Percentiles rank a stretch among this genome's conserved stretches.
These are phyloP conservation scores for Sanghuangporus sanghuang DNA, from an alignment of 1,284 basidiomycete genomes.

Conservation along the genomic window DNA sequence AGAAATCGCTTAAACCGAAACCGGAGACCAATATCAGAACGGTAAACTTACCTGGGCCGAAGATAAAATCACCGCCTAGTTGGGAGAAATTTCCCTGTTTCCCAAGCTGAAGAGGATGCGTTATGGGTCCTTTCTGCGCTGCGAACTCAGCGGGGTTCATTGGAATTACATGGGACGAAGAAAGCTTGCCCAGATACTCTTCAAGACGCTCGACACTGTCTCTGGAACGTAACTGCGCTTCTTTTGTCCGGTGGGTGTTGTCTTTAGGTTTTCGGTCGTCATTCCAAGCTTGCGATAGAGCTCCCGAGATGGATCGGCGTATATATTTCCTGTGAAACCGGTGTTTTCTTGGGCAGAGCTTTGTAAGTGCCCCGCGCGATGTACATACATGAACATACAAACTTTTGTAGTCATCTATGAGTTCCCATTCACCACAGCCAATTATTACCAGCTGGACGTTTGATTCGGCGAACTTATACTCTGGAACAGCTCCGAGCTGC, in stretches of 20 bases:
- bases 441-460: constrained; percentile 45
- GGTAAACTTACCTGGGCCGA: constrained; percentile 42
- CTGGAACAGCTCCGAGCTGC: constrained; percentile 40
- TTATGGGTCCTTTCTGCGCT: constrained; percentile 38
- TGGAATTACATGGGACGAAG: background rate
- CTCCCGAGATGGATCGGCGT: constrained; percentile 51
- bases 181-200: constrained; percentile 43
- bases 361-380: background rate
- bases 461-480: constrained; percentile 39
- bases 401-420: constrained; percentile 53
- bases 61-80: constrained; percentile 57
- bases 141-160: background rate
- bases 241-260: constrained; percentile 40
- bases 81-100: constrained; percentile 58
- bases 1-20: background rate
- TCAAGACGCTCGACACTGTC: constrained; percentile 29
- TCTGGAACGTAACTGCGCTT: constrained; percentile 43
- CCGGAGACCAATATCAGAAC: background rate
- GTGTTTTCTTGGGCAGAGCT: constrained; percentile 35
- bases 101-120: constrained; percentile 38
- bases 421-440: constrained; percentile 57
- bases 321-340: constrained; percentile 44
- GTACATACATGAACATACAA: constrained; percentile 12
- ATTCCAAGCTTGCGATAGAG: constrained; percentile 51
- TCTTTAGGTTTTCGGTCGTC: constrained; percentile 37